phyloP scores from a whole-genome alignment of 495 filamentous ascomycete genomes.

The Poronia punctata region DNA sequence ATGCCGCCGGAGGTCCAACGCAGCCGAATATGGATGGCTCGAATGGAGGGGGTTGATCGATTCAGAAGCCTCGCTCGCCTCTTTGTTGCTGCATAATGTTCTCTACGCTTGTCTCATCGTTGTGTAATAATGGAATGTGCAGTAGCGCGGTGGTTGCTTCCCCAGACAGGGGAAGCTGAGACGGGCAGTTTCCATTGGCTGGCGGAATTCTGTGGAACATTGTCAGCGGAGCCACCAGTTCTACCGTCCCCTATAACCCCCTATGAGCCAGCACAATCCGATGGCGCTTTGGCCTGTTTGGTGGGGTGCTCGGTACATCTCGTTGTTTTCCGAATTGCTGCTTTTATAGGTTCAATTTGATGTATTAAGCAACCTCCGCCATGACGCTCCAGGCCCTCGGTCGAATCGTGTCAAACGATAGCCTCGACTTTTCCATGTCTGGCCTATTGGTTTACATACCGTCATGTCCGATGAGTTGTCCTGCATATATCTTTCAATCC shows the following conservation, averaged over 20 bases:
- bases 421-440: conserved; percentile 15
- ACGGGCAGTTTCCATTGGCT: too few species aligned
- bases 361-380: conserved; percentile 5
- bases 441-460: conserved; percentile 8
- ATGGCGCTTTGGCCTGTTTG: too few species aligned
- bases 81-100: too few species aligned
- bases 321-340: neutral
- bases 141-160: too few species aligned
- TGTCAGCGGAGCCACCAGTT: too few species aligned
- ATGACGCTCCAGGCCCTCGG: conserved; percentile 1
- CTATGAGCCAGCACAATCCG: too few species aligned
- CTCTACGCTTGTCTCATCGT: too few species aligned
- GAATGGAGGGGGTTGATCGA: conserved; percentile 14
- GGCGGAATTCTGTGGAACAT: too few species aligned
- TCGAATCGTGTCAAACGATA: conserved; percentile 10
- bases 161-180: too few species aligned
- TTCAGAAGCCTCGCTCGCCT: conserved; percentile 15
- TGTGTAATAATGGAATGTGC: too few species aligned
- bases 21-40: conserved; percentile 5
- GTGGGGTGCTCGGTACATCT: conserved; percentile 1
- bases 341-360: conserved; percentile 2
- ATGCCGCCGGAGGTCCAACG: conserved; percentile 14
- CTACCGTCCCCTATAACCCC: too few species aligned
- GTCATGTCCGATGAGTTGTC: conserved; percentile 27
- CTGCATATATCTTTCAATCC: conserved; percentile 19